phyloP scores from a whole-genome alignment of 768 basidiomycete species.

The Serpula lacrymans region DNA sequence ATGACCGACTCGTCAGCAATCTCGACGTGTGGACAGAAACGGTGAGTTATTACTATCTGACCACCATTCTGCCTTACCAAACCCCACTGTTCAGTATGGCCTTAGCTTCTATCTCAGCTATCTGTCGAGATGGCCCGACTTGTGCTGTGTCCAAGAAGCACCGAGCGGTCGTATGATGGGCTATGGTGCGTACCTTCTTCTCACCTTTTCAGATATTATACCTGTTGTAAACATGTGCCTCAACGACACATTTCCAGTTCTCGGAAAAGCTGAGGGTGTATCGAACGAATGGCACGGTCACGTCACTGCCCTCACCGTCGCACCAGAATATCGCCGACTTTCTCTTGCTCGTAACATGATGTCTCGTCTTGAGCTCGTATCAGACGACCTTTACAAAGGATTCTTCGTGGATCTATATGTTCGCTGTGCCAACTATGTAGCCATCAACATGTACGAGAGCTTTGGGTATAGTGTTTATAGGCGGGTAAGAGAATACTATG shows the following conservation, averaged over 20 bases:
- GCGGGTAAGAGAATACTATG: slow-evolving; percentile 88
- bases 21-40: slow-evolving; percentile 98
- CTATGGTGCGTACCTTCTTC: slow-evolving; percentile 61
- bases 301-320: slow-evolving; percentile 92
- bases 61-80: neutral
- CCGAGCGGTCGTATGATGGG: slow-evolving; percentile 87
- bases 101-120: slow-evolving; percentile 88
- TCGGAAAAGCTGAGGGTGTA: slow-evolving; percentile 89
- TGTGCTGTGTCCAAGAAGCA: slow-evolving; percentile 80
- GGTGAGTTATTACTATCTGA: slow-evolving; percentile 44
- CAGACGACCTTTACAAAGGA: slow-evolving; percentile 74
- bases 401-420: slow-evolving; percentile 97
- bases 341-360: slow-evolving; percentile 87
- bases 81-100: slow-evolving; percentile 58
- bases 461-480: slow-evolving; percentile 93
- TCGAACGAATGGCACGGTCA: slow-evolving; percentile 86
- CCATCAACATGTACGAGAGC: slow-evolving; percentile 89
- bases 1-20: slow-evolving; percentile 52
- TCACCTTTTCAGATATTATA: slow-evolving; percentile 2
- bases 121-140: slow-evolving; percentile 87
- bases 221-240: slow-evolving; percentile 1
- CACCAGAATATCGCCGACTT: slow-evolving; percentile 88
- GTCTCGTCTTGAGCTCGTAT: slow-evolving; percentile 79
- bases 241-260: no score
- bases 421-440: slow-evolving; percentile 79